phyloP scores from a whole-genome alignment of 192 early-diverging fungal genomes.

The Entomortierella beljakovae region DNA sequence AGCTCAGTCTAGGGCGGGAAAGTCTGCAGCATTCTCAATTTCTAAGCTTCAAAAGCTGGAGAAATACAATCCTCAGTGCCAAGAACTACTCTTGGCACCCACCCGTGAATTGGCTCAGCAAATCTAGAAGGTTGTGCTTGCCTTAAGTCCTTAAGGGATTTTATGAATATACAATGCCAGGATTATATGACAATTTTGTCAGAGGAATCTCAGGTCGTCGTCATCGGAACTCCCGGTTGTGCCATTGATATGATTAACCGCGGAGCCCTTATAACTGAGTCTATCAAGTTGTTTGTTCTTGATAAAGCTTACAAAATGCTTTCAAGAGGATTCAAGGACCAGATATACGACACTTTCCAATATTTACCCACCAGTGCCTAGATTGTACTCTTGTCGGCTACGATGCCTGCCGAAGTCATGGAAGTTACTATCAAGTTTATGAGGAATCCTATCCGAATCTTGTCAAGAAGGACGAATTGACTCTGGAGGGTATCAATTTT shows the following conservation, averaged over 20 bases:
- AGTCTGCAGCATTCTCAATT: slow-evolving; percentile 99
- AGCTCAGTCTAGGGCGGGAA: slow-evolving; percentile 99
- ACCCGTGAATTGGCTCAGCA: slow-evolving; percentile 98
- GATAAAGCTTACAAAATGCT: slow-evolving; percentile 99
- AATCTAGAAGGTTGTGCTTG: slow-evolving; percentile 95
- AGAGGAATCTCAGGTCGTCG: slow-evolving; percentile 90
- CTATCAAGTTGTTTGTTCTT: slow-evolving; percentile 97
- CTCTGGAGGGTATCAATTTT: slow-evolving; percentile 97
- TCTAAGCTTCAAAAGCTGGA: slow-evolving; percentile 97
- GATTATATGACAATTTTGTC: slow-evolving; percentile 88
- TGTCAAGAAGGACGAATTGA: slow-evolving; percentile 97
- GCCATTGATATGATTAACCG: slow-evolving; percentile 99
- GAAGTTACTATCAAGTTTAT: slow-evolving; percentile 98
- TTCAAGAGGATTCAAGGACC: slow-evolving; percentile 98
- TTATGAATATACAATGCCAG: slow-evolving; percentile 94
- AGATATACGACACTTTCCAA: slow-evolving; percentile 98
- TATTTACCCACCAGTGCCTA: slow-evolving; percentile 89
- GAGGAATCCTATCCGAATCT: slow-evolving; percentile 97
- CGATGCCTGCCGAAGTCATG: slow-evolving; percentile 95
- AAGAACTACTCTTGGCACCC: slow-evolving; percentile 97
- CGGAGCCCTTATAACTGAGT: slow-evolving; percentile 79
- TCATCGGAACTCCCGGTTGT: slow-evolving; percentile 98
- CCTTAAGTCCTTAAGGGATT: slow-evolving; percentile 96
- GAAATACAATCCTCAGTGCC: slow-evolving; percentile 78
- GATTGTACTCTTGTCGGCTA: slow-evolving; percentile 97